phyloP scores from a whole-genome alignment of 495 filamentous ascomycete genomes.

The Lophiotrema nucula region DNA sequence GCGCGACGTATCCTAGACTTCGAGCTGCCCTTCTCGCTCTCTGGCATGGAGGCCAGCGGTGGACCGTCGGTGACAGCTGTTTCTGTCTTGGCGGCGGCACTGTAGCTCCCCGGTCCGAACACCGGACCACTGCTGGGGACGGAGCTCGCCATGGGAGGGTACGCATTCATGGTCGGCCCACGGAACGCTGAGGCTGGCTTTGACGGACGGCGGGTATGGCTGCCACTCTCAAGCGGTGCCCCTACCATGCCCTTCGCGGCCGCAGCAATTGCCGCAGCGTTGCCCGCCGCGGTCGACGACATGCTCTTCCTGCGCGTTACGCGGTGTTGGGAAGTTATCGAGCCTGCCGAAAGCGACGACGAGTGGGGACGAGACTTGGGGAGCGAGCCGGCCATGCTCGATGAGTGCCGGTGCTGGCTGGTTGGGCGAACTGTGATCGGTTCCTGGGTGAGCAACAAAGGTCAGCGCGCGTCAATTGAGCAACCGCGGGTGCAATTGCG shows the following conservation, averaged over 20 bases:
- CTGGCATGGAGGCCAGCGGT: conserved; percentile 38
- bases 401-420: conserved; percentile 45
- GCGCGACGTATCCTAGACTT: conserved; percentile 76
- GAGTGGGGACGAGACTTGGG: conserved; percentile 70
- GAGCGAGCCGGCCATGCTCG: conserved; percentile 39
- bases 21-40: conserved; percentile 41
- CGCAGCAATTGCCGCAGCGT: conserved; percentile 72
- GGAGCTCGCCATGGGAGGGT: conserved; percentile 41
- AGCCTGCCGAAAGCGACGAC: conserved; percentile 75
- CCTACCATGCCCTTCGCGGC: conserved; percentile 55
- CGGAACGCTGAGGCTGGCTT: conserved; percentile 34
- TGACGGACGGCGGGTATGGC: conserved; percentile 39
- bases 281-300: conserved; percentile 70
- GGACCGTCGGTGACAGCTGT: conserved; percentile 51
- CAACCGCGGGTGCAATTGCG: not conserved
- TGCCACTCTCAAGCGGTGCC: conserved; percentile 49
- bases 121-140: conserved; percentile 38
- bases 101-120: conserved; percentile 33
- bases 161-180: conserved; percentile 26
- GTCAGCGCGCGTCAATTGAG: conserved; percentile 9
- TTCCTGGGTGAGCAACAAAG: conserved; percentile 13
- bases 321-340: conserved; percentile 77
- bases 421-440: conserved; percentile 38
- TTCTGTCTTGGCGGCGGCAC: conserved; percentile 30
- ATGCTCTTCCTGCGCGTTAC: conserved; percentile 92